A percentile compares a stretch with the other conserved stretches of the same genome.
Evolutionary conservation across 805 yeast genomes (phyloP).

Genomic region (Nakazawaea holstii): DNA sequence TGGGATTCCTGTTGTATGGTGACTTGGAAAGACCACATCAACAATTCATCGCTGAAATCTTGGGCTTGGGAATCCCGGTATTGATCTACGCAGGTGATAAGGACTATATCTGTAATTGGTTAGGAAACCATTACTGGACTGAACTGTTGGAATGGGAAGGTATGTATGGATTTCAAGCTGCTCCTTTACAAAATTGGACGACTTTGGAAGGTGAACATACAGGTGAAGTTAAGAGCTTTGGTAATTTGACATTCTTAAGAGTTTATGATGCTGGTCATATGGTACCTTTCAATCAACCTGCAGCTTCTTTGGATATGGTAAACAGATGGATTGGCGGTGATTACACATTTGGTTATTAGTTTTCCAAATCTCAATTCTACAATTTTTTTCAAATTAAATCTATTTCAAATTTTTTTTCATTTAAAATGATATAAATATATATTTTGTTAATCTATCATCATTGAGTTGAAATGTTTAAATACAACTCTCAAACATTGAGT

Average conservation of each 20-base stretch:
- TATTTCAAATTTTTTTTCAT: no score
- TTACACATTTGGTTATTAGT: slow-evolving; percentile 24
- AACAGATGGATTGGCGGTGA: slow-evolving; percentile 81
- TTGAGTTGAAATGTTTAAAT: no score
- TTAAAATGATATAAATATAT: no score
- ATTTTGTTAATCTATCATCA: no score
- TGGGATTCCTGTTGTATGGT: slow-evolving; percentile 77
- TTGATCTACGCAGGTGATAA: no score
- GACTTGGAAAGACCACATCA: slow-evolving; percentile 93
- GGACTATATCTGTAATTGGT: slow-evolving; percentile 95
- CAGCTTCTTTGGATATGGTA: slow-evolving; percentile 69
- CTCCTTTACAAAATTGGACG: slow-evolving; percentile 18
- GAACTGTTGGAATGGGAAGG: slow-evolving; percentile 69
- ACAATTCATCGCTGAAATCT: slow-evolving; percentile 60
- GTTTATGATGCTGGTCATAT: slow-evolving; percentile 91
- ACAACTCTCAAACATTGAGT: no score
- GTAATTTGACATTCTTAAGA: slow-evolving; percentile 74
- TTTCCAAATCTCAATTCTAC: no score
- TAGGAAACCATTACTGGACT: slow-evolving; percentile 88
- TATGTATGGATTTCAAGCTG: slow-evolving; percentile 34
- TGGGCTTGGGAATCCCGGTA: slow-evolving; percentile 81
- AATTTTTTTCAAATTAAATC: no score
- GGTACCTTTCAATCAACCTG: slow-evolving; percentile 94
- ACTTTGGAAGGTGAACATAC: slow-evolving; percentile 23
- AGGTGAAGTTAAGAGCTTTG: slow-evolving; percentile 39